Evolutionary conservation across 2,329 filamentous ascomycete genomes (phyloP), one percentile per base, ranked within the genome.

Genomic region (Dichotomopilus funicola): DNA sequence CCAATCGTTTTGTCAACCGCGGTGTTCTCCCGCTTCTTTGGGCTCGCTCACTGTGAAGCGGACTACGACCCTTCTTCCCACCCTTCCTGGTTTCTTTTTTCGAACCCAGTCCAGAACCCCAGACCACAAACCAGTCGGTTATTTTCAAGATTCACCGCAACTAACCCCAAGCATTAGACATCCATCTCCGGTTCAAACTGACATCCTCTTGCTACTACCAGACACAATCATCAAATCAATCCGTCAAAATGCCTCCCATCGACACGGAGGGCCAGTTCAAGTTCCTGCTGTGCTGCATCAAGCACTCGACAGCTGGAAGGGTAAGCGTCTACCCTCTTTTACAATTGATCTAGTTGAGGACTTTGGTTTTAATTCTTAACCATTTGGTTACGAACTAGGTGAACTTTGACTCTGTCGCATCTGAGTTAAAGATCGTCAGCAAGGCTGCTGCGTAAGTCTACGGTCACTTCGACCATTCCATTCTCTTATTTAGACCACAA

Each of bases 381-480:
- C 19, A 12, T 42, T 12, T 5, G 27, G 33, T 57, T 45, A 88
- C 19, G 33, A 3, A 37, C 12, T 48, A 88, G 85, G 76, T 87
- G 5, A 80, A 89, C 64, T 89, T 87, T 61, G 71, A 69, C 5
- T 75, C 77, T 49, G 86, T 89, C n/a, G 82, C 83, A 9, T 71
- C 75, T 12, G 84, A 88, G 63, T 81, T 83, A 43, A 71, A 68
- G 27, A 86, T 89, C 40, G 75, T 85, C 37, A 75, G 72, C 68
- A 87, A 86, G 70, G 84, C 79, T 11, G 86, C 86, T 27, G 86
- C 85, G 86, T 89, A 78, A 77, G 85, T 79, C 13, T 5, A n/a
- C 12, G 55, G 51, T 13, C n/a, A 35, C 38, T 36, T 27, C 10
- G 5, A 35, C 27, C 1, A 9, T 31, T 54, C 19, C 10, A 44